Evolutionary conservation across 805 yeast species (phyloP), one percentile per base, ranked within the genome.

Genomic region (Tetrapisispora namnaoensis): DNA sequence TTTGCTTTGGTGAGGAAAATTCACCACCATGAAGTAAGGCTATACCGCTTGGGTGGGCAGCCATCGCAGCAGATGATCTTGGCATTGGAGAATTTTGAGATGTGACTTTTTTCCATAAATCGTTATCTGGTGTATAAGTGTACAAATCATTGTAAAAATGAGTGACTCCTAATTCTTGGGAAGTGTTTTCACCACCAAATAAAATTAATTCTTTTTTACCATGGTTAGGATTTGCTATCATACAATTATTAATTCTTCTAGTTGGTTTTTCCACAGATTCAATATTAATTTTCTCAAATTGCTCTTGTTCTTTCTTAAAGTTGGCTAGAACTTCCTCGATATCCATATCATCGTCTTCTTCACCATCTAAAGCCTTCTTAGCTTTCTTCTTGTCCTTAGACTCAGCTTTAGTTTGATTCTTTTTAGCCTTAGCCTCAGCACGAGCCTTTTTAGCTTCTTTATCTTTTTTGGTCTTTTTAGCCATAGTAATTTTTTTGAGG

Each of bases 1-100:
- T 80, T 65, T 91, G 99, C 59, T 91, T 91, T 3, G 98, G 98
- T 16, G 95, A 86, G 1, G 96, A 86, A 58, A 93, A 91, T 67
- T 91, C 99, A 59, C 99, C 99, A 45, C 98, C 99, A 69, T 88
- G 93, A 72, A 91, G 68, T 51, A 91, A 65, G 27, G 87, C 76
- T 2, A 90, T 71, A 11, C 98, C 98, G 2, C 89, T 79, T 1
- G 96, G 95, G 66, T 91, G 98, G 0, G 86, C 83, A 53, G 90
- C 82, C 87, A 90, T 86, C 1, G 95, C 86, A 56, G 95, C 96
- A 0, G 96, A 88, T 0, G 95, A 86, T 53, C 99, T 72, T 1
- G 96, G 96, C 62, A 90, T 77, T 16, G 99, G 99, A 0, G 95
- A 67, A 61, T 91, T 91, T 57, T 85, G 86, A 1, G 96, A 87